Evolutionary conservation across 257 asterid species (phyloP).

Genomic region (Knoxia roxburghii): DNA sequence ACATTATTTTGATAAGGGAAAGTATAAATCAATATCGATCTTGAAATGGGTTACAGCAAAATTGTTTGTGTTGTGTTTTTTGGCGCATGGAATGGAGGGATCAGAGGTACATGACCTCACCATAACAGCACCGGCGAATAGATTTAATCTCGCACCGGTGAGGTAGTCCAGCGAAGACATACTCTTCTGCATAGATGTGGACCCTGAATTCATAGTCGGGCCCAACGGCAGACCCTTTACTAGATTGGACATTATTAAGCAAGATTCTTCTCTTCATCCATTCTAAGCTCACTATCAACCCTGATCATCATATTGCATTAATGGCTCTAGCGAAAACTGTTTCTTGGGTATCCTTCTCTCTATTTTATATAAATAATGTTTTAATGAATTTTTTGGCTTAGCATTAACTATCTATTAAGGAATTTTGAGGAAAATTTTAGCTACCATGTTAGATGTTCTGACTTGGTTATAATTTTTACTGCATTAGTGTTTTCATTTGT

Average conservation of each 20-base stretch:
- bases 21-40: too few species aligned
- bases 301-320: slow-evolving; percentile 92
- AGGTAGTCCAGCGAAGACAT: slow-evolving; percentile 67
- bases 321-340: slow-evolving; percentile 56
- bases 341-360: slow-evolving; percentile 47
- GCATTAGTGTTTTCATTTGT: neutral
- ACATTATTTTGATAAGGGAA: too few species aligned
- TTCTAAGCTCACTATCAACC: slow-evolving; percentile 69
- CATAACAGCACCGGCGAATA: slow-evolving; percentile 33
- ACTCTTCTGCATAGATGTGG: slow-evolving; percentile 80
- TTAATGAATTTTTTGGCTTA: neutral
- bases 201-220: slow-evolving; percentile 69
- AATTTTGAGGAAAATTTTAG: too few species aligned
- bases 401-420: neutral
- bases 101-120: slow-evolving; percentile 31
- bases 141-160: too few species aligned
- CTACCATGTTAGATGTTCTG: too few species aligned
- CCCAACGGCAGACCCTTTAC: slow-evolving; percentile 84
- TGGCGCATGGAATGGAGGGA: slow-evolving; percentile 35
- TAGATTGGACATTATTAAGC: slow-evolving; percentile 75
- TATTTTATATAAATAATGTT: too few species aligned
- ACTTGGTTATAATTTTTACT: neutral
- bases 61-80: neutral
- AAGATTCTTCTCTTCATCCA: slow-evolving; percentile 67
- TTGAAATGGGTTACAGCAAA: too few species aligned